These are phyloP conservation scores for Urochloa ruziziensis DNA, from an alignment of 176 grass and related monocot species.

Conservation along the genomic window DNA sequence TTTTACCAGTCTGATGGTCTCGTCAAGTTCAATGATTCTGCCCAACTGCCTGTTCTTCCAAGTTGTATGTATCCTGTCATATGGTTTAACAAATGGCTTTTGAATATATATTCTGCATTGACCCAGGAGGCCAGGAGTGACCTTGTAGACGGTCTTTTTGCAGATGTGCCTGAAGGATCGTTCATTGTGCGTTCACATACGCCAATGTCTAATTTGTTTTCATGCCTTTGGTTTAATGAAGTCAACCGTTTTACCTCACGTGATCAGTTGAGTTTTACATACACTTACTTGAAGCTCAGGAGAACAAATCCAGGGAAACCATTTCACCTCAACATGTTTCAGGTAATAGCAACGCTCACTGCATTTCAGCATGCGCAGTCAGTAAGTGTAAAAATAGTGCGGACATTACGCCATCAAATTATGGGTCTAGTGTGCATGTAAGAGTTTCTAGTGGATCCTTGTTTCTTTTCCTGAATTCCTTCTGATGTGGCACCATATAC, in stretches of 20 bases:
- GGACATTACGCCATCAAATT: neutral
- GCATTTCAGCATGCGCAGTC: neutral
- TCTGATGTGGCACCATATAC: neutral
- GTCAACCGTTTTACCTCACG: constrained; percentile 75
- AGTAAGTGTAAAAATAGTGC: neutral
- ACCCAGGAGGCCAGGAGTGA: constrained; percentile 22
- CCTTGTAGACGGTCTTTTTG: constrained; percentile 24
- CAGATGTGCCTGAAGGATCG: constrained; percentile 98
- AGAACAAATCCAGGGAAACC: constrained; percentile 61
- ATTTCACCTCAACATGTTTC: constrained; percentile 87
- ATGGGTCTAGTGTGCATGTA: neutral
- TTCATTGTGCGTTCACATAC: constrained; percentile 89
- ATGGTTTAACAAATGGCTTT: constrained; percentile 1
- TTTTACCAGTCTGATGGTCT: constrained; percentile 91
- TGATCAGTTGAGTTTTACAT: constrained; percentile 89
- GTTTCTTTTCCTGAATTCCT: constrained; percentile 10
- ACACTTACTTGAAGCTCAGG: constrained; percentile 88
- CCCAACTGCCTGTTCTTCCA: constrained; percentile 57
- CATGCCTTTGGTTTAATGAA: constrained; percentile 97
- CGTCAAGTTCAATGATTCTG: constrained; percentile 67
- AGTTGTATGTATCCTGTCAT: constrained; percentile 64
- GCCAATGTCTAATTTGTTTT: constrained; percentile 95
- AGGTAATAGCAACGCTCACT: constrained; percentile 41
- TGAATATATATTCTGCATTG: constrained; percentile 2
- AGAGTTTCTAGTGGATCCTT: neutral